These are phyloP conservation scores for Bacidia rubella DNA, from an alignment of 495 filamentous ascomycete genomes.

Conservation along the genomic window DNA sequence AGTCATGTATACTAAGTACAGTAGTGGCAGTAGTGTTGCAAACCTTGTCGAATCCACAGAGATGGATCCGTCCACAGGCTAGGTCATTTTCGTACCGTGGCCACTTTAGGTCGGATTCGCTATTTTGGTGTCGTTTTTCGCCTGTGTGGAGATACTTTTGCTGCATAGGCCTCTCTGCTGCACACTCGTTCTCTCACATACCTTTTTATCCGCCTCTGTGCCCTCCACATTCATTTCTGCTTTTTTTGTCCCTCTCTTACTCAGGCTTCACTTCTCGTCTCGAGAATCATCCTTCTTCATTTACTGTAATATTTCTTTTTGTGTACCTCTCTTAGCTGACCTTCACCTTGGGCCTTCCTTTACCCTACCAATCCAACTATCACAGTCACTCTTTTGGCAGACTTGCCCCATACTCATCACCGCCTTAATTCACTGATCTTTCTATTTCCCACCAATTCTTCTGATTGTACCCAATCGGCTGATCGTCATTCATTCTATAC, in stretches of 20 bases:
- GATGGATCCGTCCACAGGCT: conserved; percentile 15
- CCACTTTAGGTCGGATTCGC: conserved; percentile 9
- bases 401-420: conserved; percentile 2
- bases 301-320: conserved; percentile 20
- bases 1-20: too few species aligned
- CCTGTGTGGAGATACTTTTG: conserved; percentile 11
- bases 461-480: neutral
- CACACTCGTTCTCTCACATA: neutral
- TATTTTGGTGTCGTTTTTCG: conserved; percentile 15
- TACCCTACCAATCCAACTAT: conserved; percentile 10
- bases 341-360: conserved; percentile 16
- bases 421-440: neutral
- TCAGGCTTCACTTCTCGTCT: conserved; percentile 12
- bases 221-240: conserved; percentile 21
- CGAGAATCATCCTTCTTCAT: conserved; percentile 16
- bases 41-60: conserved; percentile 2
- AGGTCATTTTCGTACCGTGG: conserved; percentile 6
- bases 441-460: neutral
- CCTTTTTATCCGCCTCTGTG: conserved; percentile 18
- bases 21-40: neutral
- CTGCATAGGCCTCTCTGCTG: conserved; percentile 1
- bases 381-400: conserved; percentile 24
- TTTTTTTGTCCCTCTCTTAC: conserved; percentile 16
- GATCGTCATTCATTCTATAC: neutral
- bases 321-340: conserved; percentile 20